phyloP scores from a whole-genome alignment of 208 protist genomes.

The Phytomonas sp. region DNA sequence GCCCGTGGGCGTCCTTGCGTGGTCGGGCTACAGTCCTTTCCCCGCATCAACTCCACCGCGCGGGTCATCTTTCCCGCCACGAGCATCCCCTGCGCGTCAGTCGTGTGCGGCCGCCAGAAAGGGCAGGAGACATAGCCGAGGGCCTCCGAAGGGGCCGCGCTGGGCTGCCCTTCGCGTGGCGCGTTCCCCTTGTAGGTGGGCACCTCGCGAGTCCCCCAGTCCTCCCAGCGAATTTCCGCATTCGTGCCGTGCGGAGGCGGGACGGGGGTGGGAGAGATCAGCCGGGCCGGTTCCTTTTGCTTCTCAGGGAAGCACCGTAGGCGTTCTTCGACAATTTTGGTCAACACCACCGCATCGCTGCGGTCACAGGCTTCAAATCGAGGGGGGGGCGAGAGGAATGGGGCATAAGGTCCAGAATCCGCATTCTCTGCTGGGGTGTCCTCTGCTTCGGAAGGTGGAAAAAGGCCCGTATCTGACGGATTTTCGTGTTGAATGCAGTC shows the following conservation, averaged over 20 bases:
- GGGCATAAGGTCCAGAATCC: background rate
- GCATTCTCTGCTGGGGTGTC: background rate
- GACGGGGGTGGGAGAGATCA: slow-evolving; percentile 44
- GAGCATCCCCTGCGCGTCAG: slow-evolving; percentile 24
- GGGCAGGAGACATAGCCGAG: slow-evolving; percentile 27
- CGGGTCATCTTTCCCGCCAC: slow-evolving; percentile 39
- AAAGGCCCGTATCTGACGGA: background rate
- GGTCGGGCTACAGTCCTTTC: background rate
- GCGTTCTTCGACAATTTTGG: slow-evolving; percentile 27
- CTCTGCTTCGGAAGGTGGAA: background rate
- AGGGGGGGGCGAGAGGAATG: slow-evolving; percentile 15
- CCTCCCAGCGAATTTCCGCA: slow-evolving; percentile 28
- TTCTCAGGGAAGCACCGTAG: slow-evolving; percentile 15
- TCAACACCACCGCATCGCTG: slow-evolving; percentile 27
- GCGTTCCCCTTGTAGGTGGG: slow-evolving; percentile 11
- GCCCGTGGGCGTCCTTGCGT: background rate
- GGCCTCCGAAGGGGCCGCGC: slow-evolving; percentile 2
- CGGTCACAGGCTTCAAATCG: slow-evolving; percentile 20
- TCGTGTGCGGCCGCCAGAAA: slow-evolving; percentile 25
- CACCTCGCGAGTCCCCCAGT: slow-evolving; percentile 27
- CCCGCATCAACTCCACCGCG: slow-evolving; percentile 21
- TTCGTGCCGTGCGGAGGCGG: slow-evolving; percentile 29
- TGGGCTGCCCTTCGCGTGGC: background rate
- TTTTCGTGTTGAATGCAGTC: background rate
- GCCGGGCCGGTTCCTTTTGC: slow-evolving; percentile 6